phyloP scores from a whole-genome alignment of 805 yeast genomes.

The Kluyveromyces lactis region DNA sequence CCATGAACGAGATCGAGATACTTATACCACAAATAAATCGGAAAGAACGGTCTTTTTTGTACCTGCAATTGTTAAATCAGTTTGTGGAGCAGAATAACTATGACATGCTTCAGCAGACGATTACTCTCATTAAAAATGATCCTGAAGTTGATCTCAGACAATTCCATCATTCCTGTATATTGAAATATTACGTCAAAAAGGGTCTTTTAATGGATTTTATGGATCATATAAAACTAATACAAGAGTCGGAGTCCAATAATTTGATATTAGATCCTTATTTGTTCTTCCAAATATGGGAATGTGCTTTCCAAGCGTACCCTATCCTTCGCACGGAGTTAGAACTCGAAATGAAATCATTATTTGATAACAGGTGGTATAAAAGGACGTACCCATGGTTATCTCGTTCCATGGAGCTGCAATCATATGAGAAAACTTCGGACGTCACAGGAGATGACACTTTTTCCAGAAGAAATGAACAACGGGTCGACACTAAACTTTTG shows the following conservation, averaged over 20 bases:
- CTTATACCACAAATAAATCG: background rate
- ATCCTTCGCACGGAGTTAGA: conserved; percentile 14
- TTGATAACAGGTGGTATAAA: conserved; percentile 9
- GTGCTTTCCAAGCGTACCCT: conserved; percentile 16
- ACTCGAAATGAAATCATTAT: conserved; percentile 16
- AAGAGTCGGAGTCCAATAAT: background rate
- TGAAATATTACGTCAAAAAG: conserved; percentile 17
- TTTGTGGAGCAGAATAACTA: conserved; percentile 13
- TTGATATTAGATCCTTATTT: conserved; percentile 6
- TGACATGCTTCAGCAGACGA: conserved; percentile 7
- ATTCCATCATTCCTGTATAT: conserved; percentile 12
- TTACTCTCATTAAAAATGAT: conserved; percentile 11
- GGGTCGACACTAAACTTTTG: conserved; percentile 11
- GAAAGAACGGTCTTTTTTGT: conserved; percentile 12
- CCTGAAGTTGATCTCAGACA: conserved; percentile 9
- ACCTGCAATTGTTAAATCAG: conserved; percentile 9
- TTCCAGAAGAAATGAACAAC: conserved; percentile 1
- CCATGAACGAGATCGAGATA: background rate
- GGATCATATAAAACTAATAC: conserved; percentile 12
- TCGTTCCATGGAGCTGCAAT: background rate
- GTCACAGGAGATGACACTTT: conserved; percentile 2
- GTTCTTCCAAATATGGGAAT: conserved; percentile 16
- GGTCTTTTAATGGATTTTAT: conserved; percentile 14
- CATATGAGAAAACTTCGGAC: background rate
- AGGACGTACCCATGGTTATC: conserved; percentile 11